Percentiles rank a stretch among this genome's conserved stretches.
phyloP scores from a whole-genome alignment of 2,329 filamentous ascomycete genomes.

The Westerdykella sp. region DNA sequence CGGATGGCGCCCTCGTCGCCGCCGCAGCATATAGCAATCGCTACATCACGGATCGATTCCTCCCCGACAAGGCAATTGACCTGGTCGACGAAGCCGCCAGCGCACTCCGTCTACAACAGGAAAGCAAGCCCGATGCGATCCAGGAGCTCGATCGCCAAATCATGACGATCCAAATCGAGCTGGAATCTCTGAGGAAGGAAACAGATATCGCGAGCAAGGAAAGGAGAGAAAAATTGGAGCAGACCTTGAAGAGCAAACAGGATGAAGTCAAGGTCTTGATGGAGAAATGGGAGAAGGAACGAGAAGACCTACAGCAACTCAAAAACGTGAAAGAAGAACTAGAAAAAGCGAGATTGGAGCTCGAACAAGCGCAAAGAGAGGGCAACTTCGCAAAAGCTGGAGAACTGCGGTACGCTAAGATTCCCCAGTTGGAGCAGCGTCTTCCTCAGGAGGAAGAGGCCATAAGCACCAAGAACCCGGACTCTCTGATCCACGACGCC shows the following conservation, averaged over 20 bases:
- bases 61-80: slow-evolving; percentile 96
- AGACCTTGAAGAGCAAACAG: slow-evolving; percentile 67
- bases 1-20: slow-evolving; percentile 83
- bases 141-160: slow-evolving; percentile 89
- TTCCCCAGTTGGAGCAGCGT: slow-evolving; percentile 72
- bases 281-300: slow-evolving; percentile 84
- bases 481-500: slow-evolving; percentile 78
- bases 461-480: slow-evolving; percentile 24
- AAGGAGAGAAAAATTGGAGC: slow-evolving; percentile 77
- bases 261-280: slow-evolving; percentile 69
- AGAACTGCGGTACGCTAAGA: slow-evolving; percentile 81
- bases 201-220: slow-evolving; percentile 85
- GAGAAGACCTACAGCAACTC: slow-evolving; percentile 74
- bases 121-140: slow-evolving; percentile 93
- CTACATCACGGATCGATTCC: slow-evolving; percentile 92
- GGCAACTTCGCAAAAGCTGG: slow-evolving; percentile 88
- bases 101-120: slow-evolving; percentile 83
- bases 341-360: slow-evolving; percentile 74
- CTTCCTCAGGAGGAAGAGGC: slow-evolving; percentile 65
- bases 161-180: slow-evolving; percentile 94
- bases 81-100: slow-evolving; percentile 93
- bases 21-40: slow-evolving; percentile 89
- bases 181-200: slow-evolving; percentile 91
- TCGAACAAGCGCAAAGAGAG: slow-evolving; percentile 79
- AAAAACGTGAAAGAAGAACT: slow-evolving; percentile 86